Evolutionary conservation across 805 yeast species (phyloP).

Genomic region (Starmera pachycereana): DNA sequence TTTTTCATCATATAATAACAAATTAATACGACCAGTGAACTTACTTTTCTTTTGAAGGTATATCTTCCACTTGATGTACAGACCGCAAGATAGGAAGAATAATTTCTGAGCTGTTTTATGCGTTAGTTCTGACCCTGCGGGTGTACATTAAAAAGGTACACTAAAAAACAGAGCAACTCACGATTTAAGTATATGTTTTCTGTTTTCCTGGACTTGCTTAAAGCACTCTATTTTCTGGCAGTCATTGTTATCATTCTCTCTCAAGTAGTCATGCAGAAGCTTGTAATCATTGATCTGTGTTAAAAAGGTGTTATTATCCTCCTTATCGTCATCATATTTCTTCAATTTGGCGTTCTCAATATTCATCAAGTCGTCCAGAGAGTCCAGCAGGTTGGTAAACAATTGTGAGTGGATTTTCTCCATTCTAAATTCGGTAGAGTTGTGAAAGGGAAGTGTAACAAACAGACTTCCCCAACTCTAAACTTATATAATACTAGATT

Average conservation of each 20-base stretch:
- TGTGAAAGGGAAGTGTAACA: too few species aligned
- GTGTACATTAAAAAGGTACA: not conserved
- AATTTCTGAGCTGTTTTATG: slow-evolving; percentile 1
- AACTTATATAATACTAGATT: too few species aligned
- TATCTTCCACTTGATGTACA: slow-evolving; percentile 6
- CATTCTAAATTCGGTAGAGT: too few species aligned
- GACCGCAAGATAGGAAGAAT: slow-evolving; percentile 14
- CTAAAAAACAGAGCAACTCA: not conserved
- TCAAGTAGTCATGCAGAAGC: not conserved
- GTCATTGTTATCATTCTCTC: not conserved
- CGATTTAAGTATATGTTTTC: not conserved
- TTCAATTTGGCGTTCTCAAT: not conserved
- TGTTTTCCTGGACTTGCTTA: not conserved
- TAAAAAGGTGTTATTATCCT: not conserved
- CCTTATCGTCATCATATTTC: too few species aligned
- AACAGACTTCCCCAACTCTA: too few species aligned
- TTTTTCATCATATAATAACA: not conserved
- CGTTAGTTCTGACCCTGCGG: slow-evolving; percentile 1
- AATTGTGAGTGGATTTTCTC: slow-evolving; percentile 2
- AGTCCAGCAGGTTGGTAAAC: slow-evolving; percentile 21
- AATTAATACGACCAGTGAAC: not conserved
- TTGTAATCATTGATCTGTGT: not conserved
- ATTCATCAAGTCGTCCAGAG: slow-evolving; percentile 22
- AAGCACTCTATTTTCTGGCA: not conserved
- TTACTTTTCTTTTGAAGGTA: slow-evolving; percentile 1